Evolutionary conservation across 495 filamentous ascomycete species (phyloP).

Genomic region (Penicillium malachiteum): DNA sequence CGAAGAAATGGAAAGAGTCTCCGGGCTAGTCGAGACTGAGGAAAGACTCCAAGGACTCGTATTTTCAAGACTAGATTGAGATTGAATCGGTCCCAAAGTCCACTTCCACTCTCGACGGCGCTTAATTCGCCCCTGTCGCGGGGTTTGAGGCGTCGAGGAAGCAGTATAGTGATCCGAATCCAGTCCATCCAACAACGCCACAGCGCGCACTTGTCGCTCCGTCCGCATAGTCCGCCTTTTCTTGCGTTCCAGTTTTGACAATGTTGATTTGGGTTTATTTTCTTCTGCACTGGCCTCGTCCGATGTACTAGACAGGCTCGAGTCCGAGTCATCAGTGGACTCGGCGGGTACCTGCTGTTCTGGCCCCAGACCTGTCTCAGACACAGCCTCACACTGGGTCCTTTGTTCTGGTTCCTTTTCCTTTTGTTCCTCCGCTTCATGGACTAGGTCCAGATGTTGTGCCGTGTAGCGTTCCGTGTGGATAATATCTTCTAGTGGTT

Average conservation of each 20-base stretch:
- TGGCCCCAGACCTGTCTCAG: conserved; percentile 5
- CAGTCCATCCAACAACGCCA: conserved; percentile 40
- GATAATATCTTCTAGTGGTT: conserved; percentile 56
- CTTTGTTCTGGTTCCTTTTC: conserved; percentile 7
- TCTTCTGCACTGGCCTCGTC: conserved; percentile 36
- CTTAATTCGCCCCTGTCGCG: conserved; percentile 48
- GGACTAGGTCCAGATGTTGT: conserved; percentile 38
- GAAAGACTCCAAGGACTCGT: neutral
- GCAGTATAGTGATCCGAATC: conserved; percentile 25
- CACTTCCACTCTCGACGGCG: conserved; percentile 57
- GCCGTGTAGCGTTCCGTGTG: conserved; percentile 50
- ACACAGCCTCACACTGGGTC: conserved; percentile 11
- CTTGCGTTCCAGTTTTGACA: conserved; percentile 32
- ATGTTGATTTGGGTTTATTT: neutral
- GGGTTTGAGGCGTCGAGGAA: conserved; percentile 47
- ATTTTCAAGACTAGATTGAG: conserved; percentile 8
- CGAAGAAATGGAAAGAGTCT: neutral
- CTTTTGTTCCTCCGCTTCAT: conserved; percentile 1
- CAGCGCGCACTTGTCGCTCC: conserved; percentile 44
- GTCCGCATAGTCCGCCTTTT: conserved; percentile 37
- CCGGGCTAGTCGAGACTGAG: neutral
- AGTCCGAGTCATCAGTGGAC: conserved; percentile 38
- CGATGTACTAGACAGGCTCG: conserved; percentile 33
- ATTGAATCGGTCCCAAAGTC: conserved; percentile 49
- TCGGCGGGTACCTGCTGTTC: conserved; percentile 25